These are phyloP conservation scores for Xylaria cubensis DNA, from an alignment of 495 filamentous ascomycete species.

Conservation along the genomic window DNA sequence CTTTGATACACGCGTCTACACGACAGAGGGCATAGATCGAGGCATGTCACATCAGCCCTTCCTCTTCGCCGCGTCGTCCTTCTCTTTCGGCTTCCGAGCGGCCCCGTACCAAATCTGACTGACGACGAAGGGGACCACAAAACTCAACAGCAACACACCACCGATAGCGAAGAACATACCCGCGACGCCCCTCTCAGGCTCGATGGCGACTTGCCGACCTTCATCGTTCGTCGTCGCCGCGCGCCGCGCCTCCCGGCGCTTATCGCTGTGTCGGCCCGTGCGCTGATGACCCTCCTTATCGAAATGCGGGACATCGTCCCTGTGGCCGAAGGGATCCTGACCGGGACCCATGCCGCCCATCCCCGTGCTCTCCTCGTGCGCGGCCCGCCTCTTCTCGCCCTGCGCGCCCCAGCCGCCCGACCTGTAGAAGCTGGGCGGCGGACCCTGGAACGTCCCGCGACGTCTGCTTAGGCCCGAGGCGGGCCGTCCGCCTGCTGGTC, in stretches of 20 bases:
- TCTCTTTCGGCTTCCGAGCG: slow-evolving; percentile 3
- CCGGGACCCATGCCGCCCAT: slow-evolving; percentile 57
- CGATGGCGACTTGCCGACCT: slow-evolving; percentile 25
- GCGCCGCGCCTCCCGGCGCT: slow-evolving; percentile 40
- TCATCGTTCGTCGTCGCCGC: background rate
- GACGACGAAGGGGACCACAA: slow-evolving; percentile 42
- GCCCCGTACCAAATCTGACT: slow-evolving; percentile 24
- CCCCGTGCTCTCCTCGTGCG: slow-evolving; percentile 51
- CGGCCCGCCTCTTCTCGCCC: slow-evolving; percentile 53
- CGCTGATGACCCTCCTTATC: slow-evolving; percentile 69
- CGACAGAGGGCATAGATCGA: background rate
- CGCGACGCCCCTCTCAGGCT: slow-evolving; percentile 34
- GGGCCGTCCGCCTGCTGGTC: slow-evolving; percentile 70
- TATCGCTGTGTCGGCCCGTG: slow-evolving; percentile 52
- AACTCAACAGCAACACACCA: slow-evolving; percentile 45
- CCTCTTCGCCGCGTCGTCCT: background rate
- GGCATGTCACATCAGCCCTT: background rate
- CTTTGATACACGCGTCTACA: background rate
- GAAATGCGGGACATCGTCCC: slow-evolving; percentile 71
- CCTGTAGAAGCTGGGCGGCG: slow-evolving; percentile 87
- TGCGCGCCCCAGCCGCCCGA: slow-evolving; percentile 74
- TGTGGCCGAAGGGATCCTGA: slow-evolving; percentile 59
- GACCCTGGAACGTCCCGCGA: slow-evolving; percentile 76
- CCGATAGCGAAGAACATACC: slow-evolving; percentile 52
- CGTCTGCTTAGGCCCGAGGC: slow-evolving; percentile 81